Percentiles rank a stretch among this genome's conserved stretches.
These are phyloP conservation scores for Tricholoma flavovirens DNA, from an alignment of 768 basidiomycete species.

Conservation along the genomic window DNA sequence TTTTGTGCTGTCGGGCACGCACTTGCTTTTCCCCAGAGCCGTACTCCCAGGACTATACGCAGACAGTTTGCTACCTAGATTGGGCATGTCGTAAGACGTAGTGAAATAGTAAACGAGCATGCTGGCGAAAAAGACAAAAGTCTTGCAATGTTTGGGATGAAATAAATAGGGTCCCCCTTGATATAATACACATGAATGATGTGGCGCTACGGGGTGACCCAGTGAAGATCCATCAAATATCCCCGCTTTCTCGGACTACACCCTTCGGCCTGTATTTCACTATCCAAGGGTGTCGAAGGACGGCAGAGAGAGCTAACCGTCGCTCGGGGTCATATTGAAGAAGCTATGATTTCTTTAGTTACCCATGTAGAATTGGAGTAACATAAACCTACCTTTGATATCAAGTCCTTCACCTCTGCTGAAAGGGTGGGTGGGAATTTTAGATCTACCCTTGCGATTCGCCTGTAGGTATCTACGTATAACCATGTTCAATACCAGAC, in stretches of 20 bases:
- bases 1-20: too few relatives aligned
- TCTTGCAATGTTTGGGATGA: background rate
- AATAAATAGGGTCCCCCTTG: background rate
- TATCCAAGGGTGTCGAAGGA: slow-evolving; percentile 85
- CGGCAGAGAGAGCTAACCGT: slow-evolving; percentile 69
- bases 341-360: slow-evolving; percentile 45
- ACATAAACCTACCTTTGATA: slow-evolving; percentile 43
- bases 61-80: too few relatives aligned
- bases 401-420: slow-evolving; percentile 61
- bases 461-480: slow-evolving; percentile 76
- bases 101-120: too few relatives aligned
- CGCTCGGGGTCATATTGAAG: slow-evolving; percentile 77
- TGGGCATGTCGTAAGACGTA: too few relatives aligned
- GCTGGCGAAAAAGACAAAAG: too few relatives aligned
- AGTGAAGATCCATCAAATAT: background rate
- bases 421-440: slow-evolving; percentile 55
- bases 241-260: slow-evolving; percentile 18
- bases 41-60: too few relatives aligned
- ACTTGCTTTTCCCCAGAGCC: too few relatives aligned
- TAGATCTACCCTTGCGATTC: slow-evolving; percentile 86
- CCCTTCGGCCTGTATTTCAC: slow-evolving; percentile 56
- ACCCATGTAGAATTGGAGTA: slow-evolving; percentile 6
- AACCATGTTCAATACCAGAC: background rate
- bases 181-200: background rate
- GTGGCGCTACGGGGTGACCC: background rate